A percentile compares a stretch with the other conserved stretches of the same genome.
Conservation (phyloP, 2,329 filamentous ascomycete genomes). For the Furcasterigmium furcatum region DNA sequence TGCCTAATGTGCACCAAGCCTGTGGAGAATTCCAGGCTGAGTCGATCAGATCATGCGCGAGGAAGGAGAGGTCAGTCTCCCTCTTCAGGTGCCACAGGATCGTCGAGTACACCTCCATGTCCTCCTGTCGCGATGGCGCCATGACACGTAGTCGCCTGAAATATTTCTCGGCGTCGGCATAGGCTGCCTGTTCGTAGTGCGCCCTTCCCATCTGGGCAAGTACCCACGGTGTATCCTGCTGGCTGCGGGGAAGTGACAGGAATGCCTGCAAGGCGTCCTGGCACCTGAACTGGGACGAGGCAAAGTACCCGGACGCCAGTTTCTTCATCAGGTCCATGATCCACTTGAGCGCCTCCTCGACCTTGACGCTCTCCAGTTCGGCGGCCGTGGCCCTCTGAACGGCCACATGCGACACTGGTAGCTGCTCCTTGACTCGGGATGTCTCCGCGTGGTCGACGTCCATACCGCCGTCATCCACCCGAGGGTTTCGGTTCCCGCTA, state of each 20-base stretch:
- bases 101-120: conserved; percentile 98
- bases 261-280: conserved; percentile 74
- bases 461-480: conserved; percentile 58
- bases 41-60: conserved; percentile 88
- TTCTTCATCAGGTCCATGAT: conserved; percentile 79
- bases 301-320: conserved; percentile 76
- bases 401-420: not conserved
- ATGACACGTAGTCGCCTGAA: conserved; percentile 78
- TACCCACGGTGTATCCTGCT: conserved; percentile 92
- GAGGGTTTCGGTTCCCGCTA: conserved; percentile 81
- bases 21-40: conserved; percentile 85
- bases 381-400: conserved; percentile 23
- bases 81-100: conserved; percentile 98
- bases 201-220: conserved; percentile 86
- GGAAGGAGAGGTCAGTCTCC: conserved; percentile 85
- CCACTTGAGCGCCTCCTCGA: conserved; percentile 73
- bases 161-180: conserved; percentile 80
- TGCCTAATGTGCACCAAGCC: conserved; percentile 93
- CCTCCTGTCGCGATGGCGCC: conserved; percentile 78
- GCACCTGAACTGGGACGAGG: conserved; percentile 76
- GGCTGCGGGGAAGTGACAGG: conserved; percentile 64
- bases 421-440: conserved; percentile 39
- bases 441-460: conserved; percentile 68
- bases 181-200: conserved; percentile 85
- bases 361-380: conserved; percentile 56